These are phyloP conservation scores for Mollisiaceae sp. DNA, from an alignment of 2,329 filamentous ascomycete species.

Conservation along the genomic window DNA sequence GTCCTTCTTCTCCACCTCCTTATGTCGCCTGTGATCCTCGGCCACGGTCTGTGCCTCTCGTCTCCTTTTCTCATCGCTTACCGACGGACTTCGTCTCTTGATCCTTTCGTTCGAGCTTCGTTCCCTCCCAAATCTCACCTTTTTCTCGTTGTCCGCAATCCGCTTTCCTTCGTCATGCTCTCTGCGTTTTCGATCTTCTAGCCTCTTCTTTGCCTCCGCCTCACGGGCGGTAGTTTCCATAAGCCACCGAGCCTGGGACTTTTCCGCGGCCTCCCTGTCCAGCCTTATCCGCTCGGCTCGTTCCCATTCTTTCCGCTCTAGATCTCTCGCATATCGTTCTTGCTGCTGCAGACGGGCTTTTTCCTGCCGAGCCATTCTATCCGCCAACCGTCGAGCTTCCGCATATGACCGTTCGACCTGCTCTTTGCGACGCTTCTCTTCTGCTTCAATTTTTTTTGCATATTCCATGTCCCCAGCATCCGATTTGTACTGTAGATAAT, in stretches of 20 bases:
- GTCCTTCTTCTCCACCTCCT: constrained; percentile 14
- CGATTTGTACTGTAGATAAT: not conserved
- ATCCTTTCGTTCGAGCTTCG: constrained; percentile 6
- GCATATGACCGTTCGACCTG: constrained; percentile 1
- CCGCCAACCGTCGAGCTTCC: constrained; percentile 18
- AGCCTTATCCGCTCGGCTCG: constrained; percentile 11
- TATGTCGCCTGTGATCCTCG: constrained; percentile 7
- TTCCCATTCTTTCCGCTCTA: constrained; percentile 14
- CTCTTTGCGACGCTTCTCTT: constrained; percentile 14
- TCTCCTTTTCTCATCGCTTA: constrained; percentile 13
- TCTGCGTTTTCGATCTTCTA: constrained; percentile 15
- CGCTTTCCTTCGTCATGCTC: constrained; percentile 9
- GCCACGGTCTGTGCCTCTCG: constrained; percentile 11
- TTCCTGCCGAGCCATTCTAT: constrained; percentile 19
- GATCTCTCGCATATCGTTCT: constrained; percentile 16
- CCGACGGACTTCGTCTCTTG: constrained; percentile 6
- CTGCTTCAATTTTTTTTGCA: constrained; percentile 9
- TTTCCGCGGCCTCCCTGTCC: constrained; percentile 19
- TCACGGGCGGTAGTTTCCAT: constrained; percentile 15
- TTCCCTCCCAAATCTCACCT: constrained; percentile 14
- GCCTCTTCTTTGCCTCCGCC: constrained; percentile 15
- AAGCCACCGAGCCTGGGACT: constrained; percentile 18
- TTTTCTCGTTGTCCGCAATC: constrained; percentile 14
- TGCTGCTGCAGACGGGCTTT: constrained; percentile 14
- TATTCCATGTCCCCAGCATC: constrained; percentile 10